Percentiles rank a stretch among this genome's conserved stretches.
These are phyloP conservation scores for Penicillium sp. DNA, from an alignment of 2,329 filamentous ascomycete species.

Conservation along the genomic window DNA sequence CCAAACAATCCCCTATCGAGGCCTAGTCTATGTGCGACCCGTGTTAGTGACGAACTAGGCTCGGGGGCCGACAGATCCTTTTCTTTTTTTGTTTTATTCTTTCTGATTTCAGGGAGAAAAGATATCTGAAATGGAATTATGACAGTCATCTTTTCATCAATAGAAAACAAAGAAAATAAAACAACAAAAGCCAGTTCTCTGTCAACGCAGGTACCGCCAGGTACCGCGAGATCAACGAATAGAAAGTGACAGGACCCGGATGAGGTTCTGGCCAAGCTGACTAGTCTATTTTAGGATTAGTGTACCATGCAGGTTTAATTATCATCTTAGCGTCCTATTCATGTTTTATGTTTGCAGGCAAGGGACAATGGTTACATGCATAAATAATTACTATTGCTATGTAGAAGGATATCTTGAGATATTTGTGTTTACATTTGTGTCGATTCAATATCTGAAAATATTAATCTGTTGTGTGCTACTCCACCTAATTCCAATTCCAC, in stretches of 20 bases:
- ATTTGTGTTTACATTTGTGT: not conserved
- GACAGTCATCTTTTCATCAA: not conserved
- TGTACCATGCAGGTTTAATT: slow-evolving; percentile 25
- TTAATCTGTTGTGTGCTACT: not conserved
- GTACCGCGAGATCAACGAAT: slow-evolving; percentile 18
- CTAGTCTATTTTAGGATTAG: slow-evolving; percentile 15
- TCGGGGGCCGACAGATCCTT: slow-evolving; percentile 3
- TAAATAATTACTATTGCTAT: not conserved
- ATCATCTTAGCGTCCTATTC: not conserved
- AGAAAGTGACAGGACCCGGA: slow-evolving; percentile 6
- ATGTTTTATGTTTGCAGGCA: not conserved
- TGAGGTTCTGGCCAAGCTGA: slow-evolving; percentile 17
- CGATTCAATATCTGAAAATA: not conserved
- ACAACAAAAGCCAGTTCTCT: not conserved
- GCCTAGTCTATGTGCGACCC: slow-evolving; percentile 25
- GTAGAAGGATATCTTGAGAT: not conserved
- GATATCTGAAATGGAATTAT: not conserved
- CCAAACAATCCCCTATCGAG: slow-evolving; percentile 25
- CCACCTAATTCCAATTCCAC: not conserved
- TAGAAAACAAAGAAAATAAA: not conserved
- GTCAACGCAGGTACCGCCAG: slow-evolving; percentile 14
- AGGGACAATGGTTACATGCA: not conserved
- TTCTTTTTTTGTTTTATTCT: not conserved
- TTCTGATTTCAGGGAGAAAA: not conserved
- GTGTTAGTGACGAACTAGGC: slow-evolving; percentile 21